A percentile compares a stretch with the other conserved stretches of the same genome.
phyloP scores from a whole-genome alignment of 306 rosid species.

The Coriaria nepalensis region DNA sequence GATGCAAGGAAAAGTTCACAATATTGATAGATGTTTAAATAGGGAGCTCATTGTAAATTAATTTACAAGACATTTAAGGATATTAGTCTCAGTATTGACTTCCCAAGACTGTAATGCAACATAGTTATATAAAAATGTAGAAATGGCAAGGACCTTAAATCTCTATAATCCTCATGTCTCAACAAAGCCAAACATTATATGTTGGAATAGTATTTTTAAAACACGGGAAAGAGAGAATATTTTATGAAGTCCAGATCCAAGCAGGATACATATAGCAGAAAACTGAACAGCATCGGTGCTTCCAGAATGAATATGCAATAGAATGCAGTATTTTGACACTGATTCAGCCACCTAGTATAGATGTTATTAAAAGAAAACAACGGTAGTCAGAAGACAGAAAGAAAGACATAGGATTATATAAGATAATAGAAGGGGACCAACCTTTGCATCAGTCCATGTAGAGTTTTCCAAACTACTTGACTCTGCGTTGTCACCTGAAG shows the following conservation, averaged over 20 bases:
- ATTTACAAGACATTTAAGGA: too few species aligned
- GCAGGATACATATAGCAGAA: constrained; percentile 46
- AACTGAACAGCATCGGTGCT: constrained; percentile 34
- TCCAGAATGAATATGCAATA: constrained; percentile 36
- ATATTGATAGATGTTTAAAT: background rate
- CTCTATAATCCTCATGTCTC: too few species aligned
- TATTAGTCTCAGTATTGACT: too few species aligned
- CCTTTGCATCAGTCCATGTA: constrained; percentile 31
- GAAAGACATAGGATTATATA: background rate
- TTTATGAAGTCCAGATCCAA: background rate
- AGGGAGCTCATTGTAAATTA: background rate
- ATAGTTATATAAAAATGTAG: too few species aligned
- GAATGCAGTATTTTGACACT: constrained; percentile 30
- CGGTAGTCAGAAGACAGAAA: background rate
- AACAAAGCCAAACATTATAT: too few species aligned
- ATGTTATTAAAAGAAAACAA: background rate
- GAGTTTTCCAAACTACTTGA: constrained; percentile 29
- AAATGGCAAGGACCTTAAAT: too few species aligned
- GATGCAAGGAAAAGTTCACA: constrained; percentile 25
- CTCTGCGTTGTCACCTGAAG: constrained; percentile 33
- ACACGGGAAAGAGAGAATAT: background rate
- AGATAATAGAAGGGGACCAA: constrained; percentile 3
- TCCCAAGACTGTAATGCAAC: too few species aligned
- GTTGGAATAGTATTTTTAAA: too few species aligned
- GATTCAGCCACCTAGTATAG: constrained; percentile 34